These are phyloP conservation scores for Plasmodium berghei DNA, from an alignment of 169 alveolate species.

Conservation along the genomic window DNA sequence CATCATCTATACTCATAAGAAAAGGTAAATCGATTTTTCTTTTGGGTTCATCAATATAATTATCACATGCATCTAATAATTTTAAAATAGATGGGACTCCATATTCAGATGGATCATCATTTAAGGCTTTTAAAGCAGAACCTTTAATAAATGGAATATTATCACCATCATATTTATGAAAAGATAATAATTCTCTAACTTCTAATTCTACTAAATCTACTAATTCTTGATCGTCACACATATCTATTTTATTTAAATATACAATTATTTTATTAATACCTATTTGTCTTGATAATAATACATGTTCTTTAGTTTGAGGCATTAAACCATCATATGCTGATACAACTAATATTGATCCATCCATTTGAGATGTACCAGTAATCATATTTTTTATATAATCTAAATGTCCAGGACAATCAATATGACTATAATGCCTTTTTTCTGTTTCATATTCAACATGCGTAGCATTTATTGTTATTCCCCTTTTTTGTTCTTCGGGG, in stretches of 20 bases:
- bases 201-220: constrained; percentile 96
- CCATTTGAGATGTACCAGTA: constrained; percentile 97
- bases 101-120: constrained; percentile 81
- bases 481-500: constrained; percentile 96
- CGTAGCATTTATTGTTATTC: constrained; percentile 95
- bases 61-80: constrained; percentile 92
- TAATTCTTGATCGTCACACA: constrained; percentile 93
- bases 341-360: constrained; percentile 95
- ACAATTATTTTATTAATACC: constrained; percentile 94
- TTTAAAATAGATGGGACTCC: constrained; percentile 86
- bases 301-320: constrained; percentile 96
- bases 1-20: constrained; percentile 91
- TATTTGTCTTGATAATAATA: constrained; percentile 92
- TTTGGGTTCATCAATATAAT: constrained; percentile 87
- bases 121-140: constrained; percentile 93
- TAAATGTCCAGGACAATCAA: constrained; percentile 98
- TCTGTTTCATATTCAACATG: constrained; percentile 92
- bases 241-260: constrained; percentile 93
- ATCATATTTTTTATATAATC: constrained; percentile 98
- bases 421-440: constrained; percentile 95
- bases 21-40: constrained; percentile 92
- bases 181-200: constrained; percentile 91
- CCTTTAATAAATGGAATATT: constrained; percentile 92
- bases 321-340: constrained; percentile 97
- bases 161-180: constrained; percentile 93